Conservation (phyloP, 2,329 filamentous ascomycete species). For the Rutstroemia sydowiana region DNA sequence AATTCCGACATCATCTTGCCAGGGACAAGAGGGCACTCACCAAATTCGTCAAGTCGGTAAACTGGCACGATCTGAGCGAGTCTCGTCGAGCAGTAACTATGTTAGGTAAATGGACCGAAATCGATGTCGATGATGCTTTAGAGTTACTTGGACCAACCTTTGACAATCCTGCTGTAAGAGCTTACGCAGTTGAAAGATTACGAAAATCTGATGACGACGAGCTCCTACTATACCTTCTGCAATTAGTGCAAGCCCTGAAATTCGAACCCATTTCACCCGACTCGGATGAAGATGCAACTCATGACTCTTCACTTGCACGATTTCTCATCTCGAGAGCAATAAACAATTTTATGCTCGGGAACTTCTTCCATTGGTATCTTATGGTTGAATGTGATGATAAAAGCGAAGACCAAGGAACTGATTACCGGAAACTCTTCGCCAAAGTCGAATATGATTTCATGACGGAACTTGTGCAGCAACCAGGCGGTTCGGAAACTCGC, state of each 20-base stretch:
- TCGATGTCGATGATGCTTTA: conserved; percentile 92
- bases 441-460: conserved; percentile 97
- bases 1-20: conserved; percentile 90
- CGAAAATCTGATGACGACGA: conserved; percentile 91
- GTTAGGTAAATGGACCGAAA: conserved; percentile 88
- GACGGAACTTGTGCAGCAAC: conserved; percentile 67
- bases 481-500: conserved; percentile 64
- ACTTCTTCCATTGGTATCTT: conserved; percentile 96
- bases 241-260: conserved; percentile 92
- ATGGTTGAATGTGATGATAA: conserved; percentile 87
- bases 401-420: conserved; percentile 65
- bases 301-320: conserved; percentile 77
- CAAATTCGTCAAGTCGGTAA: conserved; percentile 96
- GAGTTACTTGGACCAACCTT: conserved; percentile 90
- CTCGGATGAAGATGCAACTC: conserved; percentile 52
- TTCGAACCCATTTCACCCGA: conserved; percentile 71
- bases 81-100: conserved; percentile 84
- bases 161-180: conserved; percentile 78
- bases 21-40: conserved; percentile 88
- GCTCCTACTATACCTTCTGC: conserved; percentile 80
- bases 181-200: conserved; percentile 86
- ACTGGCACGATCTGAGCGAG: conserved; percentile 83
- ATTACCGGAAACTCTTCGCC: conserved; percentile 78
- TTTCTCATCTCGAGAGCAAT: conserved; percentile 87
- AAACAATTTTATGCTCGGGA: conserved; percentile 82